Evolutionary conservation across 371 early-diverging fungal genomes (phyloP).

Genomic region (Circinella umbellata): DNA sequence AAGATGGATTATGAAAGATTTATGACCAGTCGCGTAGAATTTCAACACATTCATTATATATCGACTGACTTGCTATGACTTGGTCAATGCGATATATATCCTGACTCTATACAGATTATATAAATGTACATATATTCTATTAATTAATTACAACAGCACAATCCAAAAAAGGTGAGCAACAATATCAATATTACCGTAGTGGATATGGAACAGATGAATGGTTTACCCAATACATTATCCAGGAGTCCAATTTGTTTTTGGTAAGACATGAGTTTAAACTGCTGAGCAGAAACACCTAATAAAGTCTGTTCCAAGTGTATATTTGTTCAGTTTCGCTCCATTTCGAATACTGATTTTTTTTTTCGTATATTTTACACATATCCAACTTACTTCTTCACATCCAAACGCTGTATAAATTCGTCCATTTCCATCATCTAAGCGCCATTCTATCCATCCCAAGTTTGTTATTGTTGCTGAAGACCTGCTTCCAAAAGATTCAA

Average conservation of each 20-base stretch:
- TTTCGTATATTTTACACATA: background rate
- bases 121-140: background rate
- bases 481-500: slow-evolving; percentile 30
- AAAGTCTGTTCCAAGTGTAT: slow-evolving; percentile 8
- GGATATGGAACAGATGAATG: slow-evolving; percentile 30
- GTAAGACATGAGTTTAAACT: slow-evolving; percentile 39
- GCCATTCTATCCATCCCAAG: slow-evolving; percentile 44
- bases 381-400: slow-evolving; percentile 42
- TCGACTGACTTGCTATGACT: background rate
- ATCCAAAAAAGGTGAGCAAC: background rate
- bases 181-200: background rate
- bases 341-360: background rate
- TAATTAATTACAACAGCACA: background rate
- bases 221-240: slow-evolving; percentile 23
- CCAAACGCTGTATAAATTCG: slow-evolving; percentile 29
- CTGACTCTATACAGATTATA: background rate
- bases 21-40: background rate
- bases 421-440: slow-evolving; percentile 43
- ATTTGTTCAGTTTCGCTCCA: background rate
- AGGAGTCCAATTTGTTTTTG: slow-evolving; percentile 34
- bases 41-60: background rate
- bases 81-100: background rate
- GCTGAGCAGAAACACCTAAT: slow-evolving; percentile 33
- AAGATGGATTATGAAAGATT: background rate
- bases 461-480: slow-evolving; percentile 5